Base-by-base conservation (phyloP, 139 green algal species). In the Micractinium sp. region DNA sequence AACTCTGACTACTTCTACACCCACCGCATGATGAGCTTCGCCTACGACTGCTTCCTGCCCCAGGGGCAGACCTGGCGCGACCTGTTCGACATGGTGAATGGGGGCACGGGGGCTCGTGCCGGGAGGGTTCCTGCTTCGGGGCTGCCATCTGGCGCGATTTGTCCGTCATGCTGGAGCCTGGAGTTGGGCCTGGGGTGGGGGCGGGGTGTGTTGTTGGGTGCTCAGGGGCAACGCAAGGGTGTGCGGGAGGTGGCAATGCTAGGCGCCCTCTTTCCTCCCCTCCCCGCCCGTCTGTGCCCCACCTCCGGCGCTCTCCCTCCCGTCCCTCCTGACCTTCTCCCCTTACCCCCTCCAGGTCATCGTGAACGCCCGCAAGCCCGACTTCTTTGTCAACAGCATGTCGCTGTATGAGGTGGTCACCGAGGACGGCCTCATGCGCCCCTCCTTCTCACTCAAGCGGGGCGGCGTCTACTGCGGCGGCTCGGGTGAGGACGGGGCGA, bases 381-480 rank as follows among this genome's bases (percentile, higher is more conserved):
- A 99, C 87, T 99, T 99, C 89, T 99, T 99, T 93, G 97, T 91
- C 86, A 89, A 95, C 82, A 94, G 95, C 82, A 96, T 96, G 92
- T 91, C 75, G 47, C 90, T 98, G 88, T 98, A 97, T 82, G 93
- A 99, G 92, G 93, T 99, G 38, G 97, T 99, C 19, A 99, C 97
- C 14, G 77, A 94, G 0, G 97, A 99, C 38, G 97, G 97, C 12
- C 95, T 99, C 35, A 99, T 99, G 96, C 89, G 94, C 66, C 97
- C 97, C 2, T 94, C 92, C 83, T 79, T 80, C 69, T 73, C 66
- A 33, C 74, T 93, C 29, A 56, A 61, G 33, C 74, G 67, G 36
- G 97, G 97, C 4, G 97, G 97, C 35, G 92, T 99, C 18, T 99
- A 97, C 94, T 98, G 95, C 89, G 97, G 97, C 15, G 97, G 97